Conservation (phyloP, 176 grass and related monocot genomes). For the Carex pumila region DNA sequence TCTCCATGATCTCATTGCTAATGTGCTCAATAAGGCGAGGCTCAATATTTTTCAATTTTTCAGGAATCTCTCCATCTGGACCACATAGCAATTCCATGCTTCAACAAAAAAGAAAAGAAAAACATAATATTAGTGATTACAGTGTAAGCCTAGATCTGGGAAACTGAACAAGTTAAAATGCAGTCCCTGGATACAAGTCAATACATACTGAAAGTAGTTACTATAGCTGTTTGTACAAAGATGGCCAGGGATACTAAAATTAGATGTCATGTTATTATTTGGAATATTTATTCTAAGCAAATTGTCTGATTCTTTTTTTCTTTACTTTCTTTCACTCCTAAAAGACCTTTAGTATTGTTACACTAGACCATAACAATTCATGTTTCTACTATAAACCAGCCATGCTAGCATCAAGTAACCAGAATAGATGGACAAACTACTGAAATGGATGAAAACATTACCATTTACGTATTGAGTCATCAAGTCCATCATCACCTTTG, state of each 20-base stretch:
- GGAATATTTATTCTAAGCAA: neutral
- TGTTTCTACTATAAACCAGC: neutral
- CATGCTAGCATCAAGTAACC: neutral
- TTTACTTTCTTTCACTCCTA: neutral
- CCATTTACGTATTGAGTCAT: slow-evolving; percentile 95
- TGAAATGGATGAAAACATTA: slow-evolving; percentile 23
- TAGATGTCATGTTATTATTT: neutral
- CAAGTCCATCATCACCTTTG: slow-evolving; percentile 75
- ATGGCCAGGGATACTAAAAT: neutral
- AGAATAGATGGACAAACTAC: neutral
- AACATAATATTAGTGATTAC: neutral
- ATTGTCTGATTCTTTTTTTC: neutral
- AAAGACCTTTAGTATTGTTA: neutral
- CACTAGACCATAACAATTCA: neutral
- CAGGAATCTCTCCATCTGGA: slow-evolving; percentile 85
- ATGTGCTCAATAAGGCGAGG: slow-evolving; percentile 91
- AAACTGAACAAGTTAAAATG: neutral
- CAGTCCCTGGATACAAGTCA: neutral
- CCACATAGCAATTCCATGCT: slow-evolving; percentile 91
- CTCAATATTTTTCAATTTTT: slow-evolving; percentile 91
- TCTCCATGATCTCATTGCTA: slow-evolving; percentile 99
- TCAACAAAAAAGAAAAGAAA: slow-evolving; percentile 15
- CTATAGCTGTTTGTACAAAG: neutral
- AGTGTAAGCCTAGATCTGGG: neutral
- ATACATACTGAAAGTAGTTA: neutral